Conservation (phyloP, 1,284 basidiomycete genomes). For the Rhizoctonia solani region DNA sequence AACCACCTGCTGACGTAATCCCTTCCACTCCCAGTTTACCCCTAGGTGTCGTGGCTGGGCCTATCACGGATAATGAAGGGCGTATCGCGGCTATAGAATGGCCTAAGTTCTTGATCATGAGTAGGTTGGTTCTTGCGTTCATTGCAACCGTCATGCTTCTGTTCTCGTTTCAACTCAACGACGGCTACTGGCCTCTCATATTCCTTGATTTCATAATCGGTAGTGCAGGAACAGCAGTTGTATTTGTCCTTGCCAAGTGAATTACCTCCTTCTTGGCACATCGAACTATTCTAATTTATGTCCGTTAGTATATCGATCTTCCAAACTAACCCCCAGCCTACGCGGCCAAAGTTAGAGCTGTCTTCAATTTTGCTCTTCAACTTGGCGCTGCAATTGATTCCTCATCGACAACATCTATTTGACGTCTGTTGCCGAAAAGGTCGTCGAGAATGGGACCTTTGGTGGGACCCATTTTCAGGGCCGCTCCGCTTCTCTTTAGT, state of each 20-base stretch:
- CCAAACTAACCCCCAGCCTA: slow-evolving; percentile 35
- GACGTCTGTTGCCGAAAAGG: slow-evolving; percentile 33
- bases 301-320: slow-evolving; percentile 28
- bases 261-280: background rate
- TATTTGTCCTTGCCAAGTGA: slow-evolving; percentile 31
- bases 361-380: slow-evolving; percentile 40
- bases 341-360: slow-evolving; percentile 37
- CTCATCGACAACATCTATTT: slow-evolving; percentile 37
- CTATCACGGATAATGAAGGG: slow-evolving; percentile 48
- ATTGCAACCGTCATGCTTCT: slow-evolving; percentile 52
- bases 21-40: slow-evolving; percentile 6
- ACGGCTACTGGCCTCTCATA: slow-evolving; percentile 53
- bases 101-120: slow-evolving; percentile 54
- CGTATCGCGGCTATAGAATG: slow-evolving; percentile 47
- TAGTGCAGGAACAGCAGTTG: slow-evolving; percentile 24
- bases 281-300: background rate
- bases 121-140: slow-evolving; percentile 48
- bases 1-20: background rate
- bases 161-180: slow-evolving; percentile 47
- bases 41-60: slow-evolving; percentile 40
- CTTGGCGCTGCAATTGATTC: slow-evolving; percentile 37
- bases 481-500: slow-evolving; percentile 37
- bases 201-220: slow-evolving; percentile 53
- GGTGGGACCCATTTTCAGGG: slow-evolving; percentile 35
- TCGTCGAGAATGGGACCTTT: slow-evolving; percentile 19